phyloP scores from a whole-genome alignment of 2,329 filamentous ascomycete genomes.

The Microdochium nivale region DNA sequence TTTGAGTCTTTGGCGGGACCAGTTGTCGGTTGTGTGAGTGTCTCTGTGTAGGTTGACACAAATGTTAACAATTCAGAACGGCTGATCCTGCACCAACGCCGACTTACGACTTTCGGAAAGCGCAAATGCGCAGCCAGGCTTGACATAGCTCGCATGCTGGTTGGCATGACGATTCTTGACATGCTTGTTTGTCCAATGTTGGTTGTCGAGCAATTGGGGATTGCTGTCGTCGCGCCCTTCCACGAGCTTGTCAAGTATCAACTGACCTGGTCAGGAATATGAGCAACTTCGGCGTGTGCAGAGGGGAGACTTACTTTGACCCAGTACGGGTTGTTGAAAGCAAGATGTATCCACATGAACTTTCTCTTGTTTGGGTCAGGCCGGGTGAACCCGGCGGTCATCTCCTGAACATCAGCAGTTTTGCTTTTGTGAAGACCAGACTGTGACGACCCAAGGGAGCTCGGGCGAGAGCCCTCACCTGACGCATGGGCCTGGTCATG shows the following conservation, averaged over 20 bases:
- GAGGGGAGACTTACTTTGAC: slow-evolving; percentile 34
- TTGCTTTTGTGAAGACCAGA: slow-evolving; percentile 1
- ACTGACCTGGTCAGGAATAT: slow-evolving; percentile 16
- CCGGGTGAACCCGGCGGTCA: slow-evolving; percentile 29
- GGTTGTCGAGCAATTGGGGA: slow-evolving; percentile 31
- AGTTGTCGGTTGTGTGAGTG: neutral
- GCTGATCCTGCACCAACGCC: slow-evolving; percentile 1
- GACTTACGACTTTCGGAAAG: slow-evolving; percentile 23
- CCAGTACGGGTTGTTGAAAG: slow-evolving; percentile 50
- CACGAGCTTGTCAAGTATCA: slow-evolving; percentile 31
- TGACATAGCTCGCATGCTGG: slow-evolving; percentile 39
- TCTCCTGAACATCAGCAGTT: slow-evolving; percentile 16
- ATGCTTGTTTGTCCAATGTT: slow-evolving; percentile 40
- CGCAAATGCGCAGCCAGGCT: slow-evolving; percentile 38
- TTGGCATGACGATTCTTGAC: slow-evolving; percentile 39
- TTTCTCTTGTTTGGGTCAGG: slow-evolving; percentile 30
- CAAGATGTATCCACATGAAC: slow-evolving; percentile 50
- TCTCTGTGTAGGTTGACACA: neutral
- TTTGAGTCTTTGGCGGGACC: slow-evolving; percentile 10
- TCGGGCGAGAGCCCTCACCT: neutral
- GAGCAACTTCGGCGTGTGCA: slow-evolving; percentile 9
- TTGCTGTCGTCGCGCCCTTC: slow-evolving; percentile 32
- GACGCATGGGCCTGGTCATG: slow-evolving; percentile 2
- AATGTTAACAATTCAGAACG: neutral
- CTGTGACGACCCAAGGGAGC: neutral